Evolutionary conservation across 768 basidiomycete species (phyloP), one percentile per base, ranked within the genome.

Genomic region (Favolaschia claudopus): DNA sequence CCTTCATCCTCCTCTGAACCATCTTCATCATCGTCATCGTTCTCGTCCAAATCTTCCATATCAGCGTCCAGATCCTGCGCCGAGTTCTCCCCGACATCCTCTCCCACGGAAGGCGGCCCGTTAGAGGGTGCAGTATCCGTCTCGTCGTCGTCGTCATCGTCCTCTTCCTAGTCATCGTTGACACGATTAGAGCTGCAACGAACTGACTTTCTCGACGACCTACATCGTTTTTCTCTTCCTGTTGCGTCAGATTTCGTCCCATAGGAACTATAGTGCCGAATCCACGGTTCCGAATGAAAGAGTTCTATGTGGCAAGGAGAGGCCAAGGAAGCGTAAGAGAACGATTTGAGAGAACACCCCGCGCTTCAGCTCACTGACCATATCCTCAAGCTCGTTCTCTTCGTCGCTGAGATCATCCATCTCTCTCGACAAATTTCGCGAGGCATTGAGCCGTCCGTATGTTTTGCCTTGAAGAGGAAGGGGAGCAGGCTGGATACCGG

Each of bases 181-280:
- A 10, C 60, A 49, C 15, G 14, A 25, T 53, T 28, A n/a, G 47
- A 48, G 49, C 25, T 48, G 37, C 7, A 32, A 9, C 33, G 31
- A 8, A 39, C 24, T 1, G 43, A 17, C n/a, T 25, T 28, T 32
- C 17, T 51, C 42, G 33, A 37, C 28, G 10, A 72, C 81, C 50
- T 55, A 92, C 92, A 69, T 93, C 92, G 69, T 92, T 92, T 77
- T 91, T 92, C 73, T 93, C 92, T 68, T 93, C 92, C 61, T 87
- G 83, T 65, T 87, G 86, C 14, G 92, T 93, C 53, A 89, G 78
- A 51, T 80, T 80, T 46, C 86, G 83, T 8, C 92, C 92, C 39
- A 92, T 89, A 7, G 91, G 91, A 24, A 93, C 81, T 19, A 91
- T 78, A 67, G 84, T 91, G 61, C 72, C 79, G 58, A 78, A 87